These are phyloP conservation scores for Aspergillus tamarii DNA, from an alignment of 2,329 filamentous ascomycete genomes.

Conservation along the genomic window DNA sequence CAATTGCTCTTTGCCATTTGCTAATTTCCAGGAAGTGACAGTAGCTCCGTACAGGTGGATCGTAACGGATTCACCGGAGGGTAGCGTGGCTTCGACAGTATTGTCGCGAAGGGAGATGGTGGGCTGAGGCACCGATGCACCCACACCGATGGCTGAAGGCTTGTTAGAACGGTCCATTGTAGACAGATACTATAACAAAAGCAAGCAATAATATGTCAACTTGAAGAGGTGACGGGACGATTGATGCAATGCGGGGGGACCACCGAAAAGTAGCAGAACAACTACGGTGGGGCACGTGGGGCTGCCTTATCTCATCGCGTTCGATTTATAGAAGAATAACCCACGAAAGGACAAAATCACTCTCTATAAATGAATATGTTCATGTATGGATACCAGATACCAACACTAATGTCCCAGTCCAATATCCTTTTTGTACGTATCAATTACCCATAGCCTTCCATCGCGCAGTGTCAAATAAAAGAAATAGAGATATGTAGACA, in stretches of 20 bases:
- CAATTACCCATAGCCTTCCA: conserved; percentile 3
- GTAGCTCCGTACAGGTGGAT: conserved; percentile 91
- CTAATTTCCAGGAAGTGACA: conserved; percentile 89
- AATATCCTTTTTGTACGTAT: conserved; percentile 1
- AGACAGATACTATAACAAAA: background rate
- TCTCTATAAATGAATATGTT: conserved; percentile 1
- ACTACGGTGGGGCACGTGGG: conserved; percentile 4
- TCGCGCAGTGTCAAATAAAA: background rate
- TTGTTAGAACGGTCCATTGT: conserved; percentile 81
- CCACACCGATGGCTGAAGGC: conserved; percentile 73
- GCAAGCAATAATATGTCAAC: background rate
- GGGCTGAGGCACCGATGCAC: conserved; percentile 74
- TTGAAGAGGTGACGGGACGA: background rate
- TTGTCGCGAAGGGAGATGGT: conserved; percentile 74
- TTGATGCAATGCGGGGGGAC: conserved; percentile 1
- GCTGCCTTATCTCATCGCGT: background rate
- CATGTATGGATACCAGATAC: conserved; percentile 1
- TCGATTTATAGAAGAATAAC: background rate
- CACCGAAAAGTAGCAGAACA: conserved; percentile 3
- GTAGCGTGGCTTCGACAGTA: conserved; percentile 77
- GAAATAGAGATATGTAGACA: background rate
- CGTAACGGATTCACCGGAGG: conserved; percentile 83
- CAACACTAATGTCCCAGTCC: background rate
- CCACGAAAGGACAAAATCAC: too few species aligned
- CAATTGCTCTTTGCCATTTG: conserved; percentile 76